Conservation (phyloP, 1,284 basidiomycete species). For the Erythrobasidium hasegawianum region DNA sequence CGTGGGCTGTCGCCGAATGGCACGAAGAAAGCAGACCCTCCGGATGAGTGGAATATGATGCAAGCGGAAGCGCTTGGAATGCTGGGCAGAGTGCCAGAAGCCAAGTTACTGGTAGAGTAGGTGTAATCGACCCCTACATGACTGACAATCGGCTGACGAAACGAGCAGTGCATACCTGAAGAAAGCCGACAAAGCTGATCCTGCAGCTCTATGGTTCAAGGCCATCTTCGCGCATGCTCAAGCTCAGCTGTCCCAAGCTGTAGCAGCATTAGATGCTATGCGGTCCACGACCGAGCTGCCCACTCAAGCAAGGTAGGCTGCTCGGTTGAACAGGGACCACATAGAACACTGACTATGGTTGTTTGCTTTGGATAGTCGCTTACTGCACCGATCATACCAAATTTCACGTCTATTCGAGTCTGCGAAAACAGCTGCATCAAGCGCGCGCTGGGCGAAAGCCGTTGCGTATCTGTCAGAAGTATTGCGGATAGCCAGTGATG, state of each 20-base stretch:
- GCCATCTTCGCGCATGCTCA: conserved; percentile 8
- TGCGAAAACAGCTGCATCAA: neutral
- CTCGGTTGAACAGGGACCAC: too few relatives aligned
- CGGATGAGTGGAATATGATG: conserved; percentile 26
- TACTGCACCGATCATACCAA: conserved; percentile 26
- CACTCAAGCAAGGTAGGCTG: conserved; percentile 7
- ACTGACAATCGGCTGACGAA: too few relatives aligned
- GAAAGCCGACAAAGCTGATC: neutral
- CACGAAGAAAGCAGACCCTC: neutral
- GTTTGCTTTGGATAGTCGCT: too few relatives aligned
- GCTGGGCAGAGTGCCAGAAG: conserved; percentile 13
- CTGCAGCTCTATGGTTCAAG: conserved; percentile 8
- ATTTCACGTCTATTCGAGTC: neutral
- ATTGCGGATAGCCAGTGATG: conserved; percentile 2
- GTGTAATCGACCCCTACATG: neutral
- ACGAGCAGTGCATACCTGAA: neutral
- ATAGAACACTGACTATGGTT: too few relatives aligned
- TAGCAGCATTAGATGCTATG: neutral
- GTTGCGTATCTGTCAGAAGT: neutral
- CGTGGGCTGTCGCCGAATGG: neutral
- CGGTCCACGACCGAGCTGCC: conserved; percentile 13
- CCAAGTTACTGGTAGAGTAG: neutral
- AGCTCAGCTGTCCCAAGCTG: neutral
- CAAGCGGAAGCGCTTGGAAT: conserved; percentile 17
- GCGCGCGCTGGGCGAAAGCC: neutral